Percentiles rank a stretch among this genome's conserved stretches.
phyloP scores from a whole-genome alignment of 805 yeast species.

The Yamadazyma paraphyllophila region DNA sequence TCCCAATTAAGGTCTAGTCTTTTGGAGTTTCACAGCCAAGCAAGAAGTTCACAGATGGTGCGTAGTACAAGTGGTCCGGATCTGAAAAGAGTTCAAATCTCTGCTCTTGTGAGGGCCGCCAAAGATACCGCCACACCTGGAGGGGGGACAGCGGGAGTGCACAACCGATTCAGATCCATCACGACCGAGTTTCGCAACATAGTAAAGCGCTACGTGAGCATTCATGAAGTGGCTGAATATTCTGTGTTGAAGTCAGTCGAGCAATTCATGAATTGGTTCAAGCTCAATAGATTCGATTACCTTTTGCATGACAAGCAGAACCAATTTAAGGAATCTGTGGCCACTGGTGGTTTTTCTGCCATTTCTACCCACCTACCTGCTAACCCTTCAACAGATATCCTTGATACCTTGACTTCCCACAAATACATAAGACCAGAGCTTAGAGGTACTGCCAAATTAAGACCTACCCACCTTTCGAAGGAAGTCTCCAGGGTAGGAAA shows the following conservation, averaged over 20 bases:
- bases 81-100: too few species aligned
- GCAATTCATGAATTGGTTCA: constrained; percentile 12
- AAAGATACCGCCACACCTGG: neutral
- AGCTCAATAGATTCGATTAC: constrained; percentile 11
- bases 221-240: neutral
- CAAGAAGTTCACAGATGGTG: neutral
- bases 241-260: neutral
- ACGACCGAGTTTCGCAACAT: constrained; percentile 1
- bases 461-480: constrained; percentile 12
- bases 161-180: constrained; percentile 2
- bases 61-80: too few species aligned
- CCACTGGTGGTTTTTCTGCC: neutral
- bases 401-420: neutral
- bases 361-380: neutral
- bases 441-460: neutral
- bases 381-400: neutral
- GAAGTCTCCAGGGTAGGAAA: constrained; percentile 8
- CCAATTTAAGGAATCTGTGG: neutral
- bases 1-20: constrained; percentile 1
- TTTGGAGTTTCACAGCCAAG: neutral
- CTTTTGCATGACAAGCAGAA: constrained; percentile 10
- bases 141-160: neutral
- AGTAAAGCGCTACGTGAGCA: neutral
- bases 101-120: neutral
- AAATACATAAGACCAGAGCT: constrained; percentile 13